A percentile compares a stretch with the other conserved stretches of the same genome.
Evolutionary conservation across 2,329 filamentous ascomycete genomes (phyloP).

Genomic region (Aspergillus fructus): DNA sequence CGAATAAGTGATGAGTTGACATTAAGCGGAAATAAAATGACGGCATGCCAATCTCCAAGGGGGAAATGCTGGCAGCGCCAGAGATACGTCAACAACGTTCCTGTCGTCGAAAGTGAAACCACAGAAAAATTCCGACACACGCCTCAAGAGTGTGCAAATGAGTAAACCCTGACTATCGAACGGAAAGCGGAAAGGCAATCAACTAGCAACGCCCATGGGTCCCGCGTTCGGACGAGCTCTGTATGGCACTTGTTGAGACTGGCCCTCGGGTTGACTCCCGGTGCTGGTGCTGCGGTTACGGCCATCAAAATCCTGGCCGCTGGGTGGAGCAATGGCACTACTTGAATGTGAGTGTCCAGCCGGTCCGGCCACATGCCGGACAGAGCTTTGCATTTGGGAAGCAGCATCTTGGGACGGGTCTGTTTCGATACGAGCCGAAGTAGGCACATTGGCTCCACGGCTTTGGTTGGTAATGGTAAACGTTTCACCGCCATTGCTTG

Average conservation of each 20-base stretch:
- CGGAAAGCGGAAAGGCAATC: not conserved
- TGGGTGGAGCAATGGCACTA: conserved; percentile 23
- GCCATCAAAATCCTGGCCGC: conserved; percentile 29
- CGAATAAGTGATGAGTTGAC: conserved; percentile 21
- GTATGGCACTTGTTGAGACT: conserved; percentile 36
- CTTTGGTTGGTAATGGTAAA: conserved; percentile 43
- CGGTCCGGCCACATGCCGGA: conserved; percentile 66
- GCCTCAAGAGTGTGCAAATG: conserved; percentile 1
- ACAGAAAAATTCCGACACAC: conserved; percentile 5
- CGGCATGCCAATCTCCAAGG: conserved; percentile 30
- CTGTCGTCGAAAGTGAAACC: conserved; percentile 13
- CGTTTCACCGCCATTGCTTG: conserved; percentile 55
- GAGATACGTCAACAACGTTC: conserved; percentile 17
- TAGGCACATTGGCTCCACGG: conserved; percentile 42
- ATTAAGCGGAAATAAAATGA: conserved; percentile 21
- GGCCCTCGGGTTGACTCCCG: conserved; percentile 34
- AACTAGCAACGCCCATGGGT: conserved; percentile 42
- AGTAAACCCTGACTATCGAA: conserved; percentile 3
- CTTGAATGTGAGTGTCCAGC: conserved; percentile 33
- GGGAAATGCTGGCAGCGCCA: conserved; percentile 30
- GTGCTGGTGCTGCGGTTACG: conserved; percentile 38
- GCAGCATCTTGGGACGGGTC: conserved; percentile 70
- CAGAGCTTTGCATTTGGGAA: conserved; percentile 80
- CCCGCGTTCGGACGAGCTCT: conserved; percentile 37
- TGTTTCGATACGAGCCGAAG: conserved; percentile 73